phyloP scores from a whole-genome alignment of 306 rosid species.

The Mimosa pudica region DNA sequence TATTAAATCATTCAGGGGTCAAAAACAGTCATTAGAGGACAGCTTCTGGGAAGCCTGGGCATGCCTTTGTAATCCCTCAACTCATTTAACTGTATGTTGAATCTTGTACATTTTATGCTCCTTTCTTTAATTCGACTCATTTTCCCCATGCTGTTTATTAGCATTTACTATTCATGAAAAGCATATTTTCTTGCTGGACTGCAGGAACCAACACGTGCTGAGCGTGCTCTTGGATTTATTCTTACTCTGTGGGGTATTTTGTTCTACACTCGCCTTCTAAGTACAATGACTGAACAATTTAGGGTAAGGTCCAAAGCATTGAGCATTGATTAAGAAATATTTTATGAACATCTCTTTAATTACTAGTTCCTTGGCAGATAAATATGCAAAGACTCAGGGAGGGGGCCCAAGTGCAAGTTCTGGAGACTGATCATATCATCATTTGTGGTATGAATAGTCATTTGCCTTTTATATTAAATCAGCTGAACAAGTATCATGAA shows the following conservation, averaged over 20 bases:
- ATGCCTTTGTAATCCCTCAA: constrained; percentile 84
- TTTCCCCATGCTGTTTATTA: constrained; percentile 15
- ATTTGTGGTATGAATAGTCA: constrained; percentile 91
- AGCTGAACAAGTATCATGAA: constrained; percentile 86
- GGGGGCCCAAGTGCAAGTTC: constrained; percentile 92
- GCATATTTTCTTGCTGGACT: constrained; percentile 31
- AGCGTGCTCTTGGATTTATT: constrained; percentile 87
- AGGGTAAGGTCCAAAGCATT: constrained; percentile 63
- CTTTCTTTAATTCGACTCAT: neutral
- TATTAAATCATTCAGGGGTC: constrained; percentile 50
- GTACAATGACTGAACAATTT: constrained; percentile 96
- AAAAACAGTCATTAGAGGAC: constrained; percentile 73
- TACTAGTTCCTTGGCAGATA: constrained; percentile 55
- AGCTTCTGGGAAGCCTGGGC: constrained; percentile 99
- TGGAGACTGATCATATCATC: constrained; percentile 93
- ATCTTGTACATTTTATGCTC: constrained; percentile 34
- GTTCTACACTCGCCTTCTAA: constrained; percentile 86
- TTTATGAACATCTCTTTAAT: constrained; percentile 36
- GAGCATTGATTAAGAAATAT: constrained; percentile 16
- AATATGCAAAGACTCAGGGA: constrained; percentile 94
- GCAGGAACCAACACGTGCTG: constrained; percentile 84
- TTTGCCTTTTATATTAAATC: constrained; percentile 84
- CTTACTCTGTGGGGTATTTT: constrained; percentile 98
- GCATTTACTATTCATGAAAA: constrained; percentile 27
- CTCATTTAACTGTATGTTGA: constrained; percentile 75